Evolutionary conservation across 2,329 filamentous ascomycete genomes (phyloP), one percentile per base, ranked within the genome.

Genomic region (Aspergillus hortae): DNA sequence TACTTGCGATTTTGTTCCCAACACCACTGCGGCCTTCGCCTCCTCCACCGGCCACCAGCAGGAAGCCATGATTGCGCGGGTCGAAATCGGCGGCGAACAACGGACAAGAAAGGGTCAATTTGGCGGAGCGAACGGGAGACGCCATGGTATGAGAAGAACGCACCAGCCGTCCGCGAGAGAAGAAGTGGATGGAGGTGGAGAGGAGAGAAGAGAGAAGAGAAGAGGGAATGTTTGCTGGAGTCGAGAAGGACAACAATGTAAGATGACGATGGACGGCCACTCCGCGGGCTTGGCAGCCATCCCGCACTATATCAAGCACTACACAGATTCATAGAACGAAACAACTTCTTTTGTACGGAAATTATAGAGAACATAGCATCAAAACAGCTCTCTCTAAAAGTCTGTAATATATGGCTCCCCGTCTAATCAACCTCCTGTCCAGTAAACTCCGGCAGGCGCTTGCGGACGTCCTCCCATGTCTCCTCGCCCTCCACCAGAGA

Each of bases 1-100:
- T 30, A 76, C 85, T 66, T 74, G 88, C 88, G 65, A 96, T 90
- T 72, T 90, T 90, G 77, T 96, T 96, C 51, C 86, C 85, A 19
- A 96, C 89, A 42, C 90, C 91, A 60, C 84, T 90, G 58, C 84
- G 83, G 45, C 88, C 85, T 58, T 89, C 85, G 46, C 92, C 92
- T 58, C 92, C 92, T 56, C 92, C 92, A 48, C 92, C 92, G 54
- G 87, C 90, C 35, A 96, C 89, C 7, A 96, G 76, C 21, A 96
- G 78, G 57, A 86, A 85, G 57, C 82, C 82, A 54, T 86, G 81
- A 74, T 95, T 85, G 64, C 87, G 81, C 47, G 88, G 89, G 67
- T 95, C 90, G 71, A 95, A 96, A 66, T 91, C 91, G 68, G 90
- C 88, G 51, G 88, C 85, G 71, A 91, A 96, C 53, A 95, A 82